Evolutionary conservation across 2,329 filamentous ascomycete species (phyloP), one percentile per base, ranked within the genome.

Genomic region (Monosporascus ibericus): DNA sequence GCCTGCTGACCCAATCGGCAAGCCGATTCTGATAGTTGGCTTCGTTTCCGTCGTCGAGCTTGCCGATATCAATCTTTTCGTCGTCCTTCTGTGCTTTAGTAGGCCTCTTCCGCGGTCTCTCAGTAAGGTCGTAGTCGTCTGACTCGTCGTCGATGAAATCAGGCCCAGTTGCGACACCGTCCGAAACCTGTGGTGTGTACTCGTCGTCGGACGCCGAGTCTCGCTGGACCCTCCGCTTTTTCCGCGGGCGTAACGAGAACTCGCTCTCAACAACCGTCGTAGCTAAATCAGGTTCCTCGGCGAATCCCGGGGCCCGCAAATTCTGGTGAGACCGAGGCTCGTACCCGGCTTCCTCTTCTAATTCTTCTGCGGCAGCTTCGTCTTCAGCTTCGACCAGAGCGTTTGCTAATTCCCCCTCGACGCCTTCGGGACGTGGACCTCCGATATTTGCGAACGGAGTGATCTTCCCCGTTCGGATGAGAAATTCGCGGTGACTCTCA

Each of bases 391-490:
- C 89, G 15, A 92, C 74, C 53, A 96, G 80, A 2, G 86, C 87
- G 63, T 92, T 85, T 11, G 87, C 86, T 17, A 96, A 75, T 54
- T 85, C 86, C 2, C 86, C 86, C 44, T 85, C 78, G 3, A 84
- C 77, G 3, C 80, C 82, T 27, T 81, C 75, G 3, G 77, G 77
- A 2, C 84, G 73, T n/a, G 81, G 77, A 15, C 82, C 78, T 25
- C 84, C 84, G 61, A 95, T 81, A 57, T 86, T 88, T 7, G 91
- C 88, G 64, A 99, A 99, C 0, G 94, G 94, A 0, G 94, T 99
- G 60, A 99, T 97, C 72, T 97, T 97, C 55, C 94, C 94, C 0
- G 92, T 99, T 27, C 94, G 85, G 48, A 99, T 94, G 47, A 99
- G 80, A 66, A 88, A 99, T 47, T 96, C 92, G 48, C 92, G 83